Percentiles rank a stretch among this genome's conserved stretches.
phyloP scores from a whole-genome alignment of 768 basidiomycete species.

The Lanmaoa pseudosensibilis region DNA sequence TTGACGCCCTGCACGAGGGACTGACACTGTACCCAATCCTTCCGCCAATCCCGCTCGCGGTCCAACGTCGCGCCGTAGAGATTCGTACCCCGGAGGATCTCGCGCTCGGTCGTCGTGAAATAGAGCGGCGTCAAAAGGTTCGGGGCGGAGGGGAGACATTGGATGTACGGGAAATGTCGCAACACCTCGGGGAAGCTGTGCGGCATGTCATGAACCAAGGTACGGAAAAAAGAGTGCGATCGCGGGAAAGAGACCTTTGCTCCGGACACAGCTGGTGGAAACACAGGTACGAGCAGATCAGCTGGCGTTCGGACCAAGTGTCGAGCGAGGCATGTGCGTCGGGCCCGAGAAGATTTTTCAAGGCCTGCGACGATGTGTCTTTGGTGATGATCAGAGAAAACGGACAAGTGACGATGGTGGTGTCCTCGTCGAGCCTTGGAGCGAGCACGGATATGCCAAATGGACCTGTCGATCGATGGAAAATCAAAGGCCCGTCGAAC shows the following conservation, averaged over 20 bases:
- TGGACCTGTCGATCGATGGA: constrained; percentile 32
- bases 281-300: constrained; percentile 64
- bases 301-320: constrained; percentile 63
- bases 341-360: constrained; percentile 41
- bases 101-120: constrained; percentile 62
- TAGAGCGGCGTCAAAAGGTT: constrained; percentile 72
- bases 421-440: constrained; percentile 46
- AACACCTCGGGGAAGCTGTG: constrained; percentile 10
- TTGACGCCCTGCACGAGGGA: constrained; percentile 38
- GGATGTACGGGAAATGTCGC: constrained; percentile 61
- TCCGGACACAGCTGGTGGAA: constrained; percentile 57
- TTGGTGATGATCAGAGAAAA: constrained; percentile 64
- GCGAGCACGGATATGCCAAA: constrained; percentile 56
- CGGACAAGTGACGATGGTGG: constrained; percentile 64
- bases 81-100: constrained; percentile 75
- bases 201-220: constrained; percentile 4
- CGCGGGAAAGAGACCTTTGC: constrained; percentile 34
- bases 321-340: constrained; percentile 22
- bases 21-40: constrained; percentile 61
- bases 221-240: not conserved
- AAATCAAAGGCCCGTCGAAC: constrained; percentile 8
- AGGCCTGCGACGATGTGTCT: constrained; percentile 42
- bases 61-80: constrained; percentile 75
- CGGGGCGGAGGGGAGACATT: constrained; percentile 57
- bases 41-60: constrained; percentile 57